These are phyloP conservation scores for Narthecium ossifragum DNA, from an alignment of 106 monocot species.

Conservation along the genomic window DNA sequence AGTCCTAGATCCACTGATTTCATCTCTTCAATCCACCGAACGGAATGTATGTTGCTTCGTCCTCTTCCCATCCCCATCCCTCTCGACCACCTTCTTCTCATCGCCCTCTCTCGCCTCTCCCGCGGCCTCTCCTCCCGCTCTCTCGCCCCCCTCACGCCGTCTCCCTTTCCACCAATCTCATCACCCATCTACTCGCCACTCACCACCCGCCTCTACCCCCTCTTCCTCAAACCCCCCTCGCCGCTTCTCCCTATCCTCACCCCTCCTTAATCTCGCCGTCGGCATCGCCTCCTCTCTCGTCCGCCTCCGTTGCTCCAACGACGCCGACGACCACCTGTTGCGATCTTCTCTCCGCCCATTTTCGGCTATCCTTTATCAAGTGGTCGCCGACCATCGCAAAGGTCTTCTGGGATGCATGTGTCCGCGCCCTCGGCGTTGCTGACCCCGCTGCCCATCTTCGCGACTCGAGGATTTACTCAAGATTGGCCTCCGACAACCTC, in stretches of 20 bases:
- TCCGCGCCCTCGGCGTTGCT: conserved; percentile 13
- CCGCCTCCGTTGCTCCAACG: not conserved
- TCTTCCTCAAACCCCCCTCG: not conserved
- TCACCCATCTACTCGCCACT: not conserved
- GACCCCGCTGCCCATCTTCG: conserved; percentile 18
- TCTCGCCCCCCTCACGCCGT: not conserved
- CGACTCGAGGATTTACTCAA: too few species aligned
- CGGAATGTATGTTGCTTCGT: too few species aligned
- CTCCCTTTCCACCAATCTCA: not conserved
- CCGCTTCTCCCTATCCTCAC: not conserved
- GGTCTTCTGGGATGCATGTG: conserved; percentile 30
- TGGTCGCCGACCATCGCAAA: conserved; percentile 9
- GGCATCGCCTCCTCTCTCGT: not conserved
- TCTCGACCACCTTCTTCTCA: too few species aligned
- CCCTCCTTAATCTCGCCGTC: not conserved
- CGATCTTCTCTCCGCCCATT: too few species aligned
- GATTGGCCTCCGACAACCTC: too few species aligned
- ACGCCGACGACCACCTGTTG: not conserved
- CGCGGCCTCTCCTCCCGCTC: not conserved
- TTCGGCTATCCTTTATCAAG: too few species aligned
- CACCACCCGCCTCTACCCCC: not conserved
- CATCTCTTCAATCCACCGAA: too few species aligned
- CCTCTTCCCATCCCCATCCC: not conserved
- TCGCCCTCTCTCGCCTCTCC: too few species aligned
- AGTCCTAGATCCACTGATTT: too few species aligned